Base-by-base conservation (phyloP, 768 basidiomycete genomes). In the Termitomyces sp. region DNA sequence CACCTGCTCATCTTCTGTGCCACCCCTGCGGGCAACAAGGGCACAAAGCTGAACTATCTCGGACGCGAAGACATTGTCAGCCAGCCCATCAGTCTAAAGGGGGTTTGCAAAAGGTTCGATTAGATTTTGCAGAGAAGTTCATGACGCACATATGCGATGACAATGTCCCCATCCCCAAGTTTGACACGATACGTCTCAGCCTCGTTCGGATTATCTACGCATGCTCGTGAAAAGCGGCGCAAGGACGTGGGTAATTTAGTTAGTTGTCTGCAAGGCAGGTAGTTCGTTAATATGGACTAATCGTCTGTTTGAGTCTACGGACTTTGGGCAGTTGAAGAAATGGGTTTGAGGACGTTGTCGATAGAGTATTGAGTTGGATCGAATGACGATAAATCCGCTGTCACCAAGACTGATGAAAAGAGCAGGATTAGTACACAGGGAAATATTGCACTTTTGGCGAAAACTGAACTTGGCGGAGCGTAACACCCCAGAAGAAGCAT, bases 401-500 rank as follows among this genome's bases (percentile, higher is more conserved):
- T 91, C 89, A n/a, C 89, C 89, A 62, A 91, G 73, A 67, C 89
- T 91, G 56, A 47, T 5, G 29, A 50, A 21, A 49, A 46, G 27
- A 31, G 44, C 37, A 53, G 45, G 48, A 17, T 50, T 40, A 44
- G 43, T 38, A 46, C 29, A 2, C 10, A 29, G 17, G n/a, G 11
- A 45, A 31, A 44, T 53, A 16, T 42, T 21, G 47, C 29, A 37
- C 21, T n/a, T 29, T 29, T n/a, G 38, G 16, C 16, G 32, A 25
- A 42, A 5, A 74, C 82, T n/a, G 62, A 66, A 91, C 90, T 90
- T 92, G 56, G 89, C 88, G 23, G 89, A 83, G 49, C 87, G 87
- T 56, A 93, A 75, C 43, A 87, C 59, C 16, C 90, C 90, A 2
- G 86, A 87, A 17, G 87, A 81, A 9, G 88, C 79, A 65, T 92